Evolutionary conservation across 2,329 filamentous ascomycete species (phyloP).

Genomic region (Cladosporium sp.): DNA sequence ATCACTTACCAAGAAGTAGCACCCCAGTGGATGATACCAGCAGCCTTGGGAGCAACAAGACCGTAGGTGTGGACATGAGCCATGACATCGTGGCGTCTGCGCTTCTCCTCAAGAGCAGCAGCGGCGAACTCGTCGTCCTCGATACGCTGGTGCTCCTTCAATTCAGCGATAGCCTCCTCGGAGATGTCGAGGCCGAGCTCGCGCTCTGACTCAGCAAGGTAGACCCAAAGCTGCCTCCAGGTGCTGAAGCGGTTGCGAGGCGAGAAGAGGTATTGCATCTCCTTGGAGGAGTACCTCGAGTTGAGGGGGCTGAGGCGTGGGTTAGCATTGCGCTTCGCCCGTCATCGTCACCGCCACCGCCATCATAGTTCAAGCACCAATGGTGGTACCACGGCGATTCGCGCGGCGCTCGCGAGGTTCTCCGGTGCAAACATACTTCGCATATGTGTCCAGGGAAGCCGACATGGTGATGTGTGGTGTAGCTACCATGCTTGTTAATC

Average conservation of each 20-base stretch:
- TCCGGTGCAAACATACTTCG: constrained; percentile 30
- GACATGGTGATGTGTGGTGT: constrained; percentile 27
- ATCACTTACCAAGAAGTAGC: constrained; percentile 52
- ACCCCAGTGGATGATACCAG: constrained; percentile 79
- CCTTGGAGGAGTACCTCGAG: constrained; percentile 68
- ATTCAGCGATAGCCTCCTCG: constrained; percentile 56
- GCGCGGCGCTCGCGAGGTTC: not conserved
- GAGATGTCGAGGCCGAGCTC: constrained; percentile 77
- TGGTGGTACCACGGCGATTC: not conserved
- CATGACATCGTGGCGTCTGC: constrained; percentile 52
- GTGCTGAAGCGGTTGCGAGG: constrained; percentile 71
- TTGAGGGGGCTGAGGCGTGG: constrained; percentile 67
- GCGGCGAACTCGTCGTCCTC: constrained; percentile 50
- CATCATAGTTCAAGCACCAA: not conserved
- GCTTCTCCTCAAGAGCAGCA: constrained; percentile 52
- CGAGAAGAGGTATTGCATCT: constrained; percentile 80
- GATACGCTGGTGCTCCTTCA: constrained; percentile 47
- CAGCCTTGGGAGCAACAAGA: constrained; percentile 70
- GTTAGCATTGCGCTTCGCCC: constrained; percentile 22
- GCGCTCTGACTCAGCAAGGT: constrained; percentile 77
- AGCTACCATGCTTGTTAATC: constrained; percentile 18
- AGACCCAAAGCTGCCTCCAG: constrained; percentile 84
- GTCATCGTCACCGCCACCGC: not conserved
- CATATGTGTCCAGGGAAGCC: constrained; percentile 32
- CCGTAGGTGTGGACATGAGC: constrained; percentile 64